Evolutionary conservation across 1,284 basidiomycete species (phyloP).

Genomic region (Fomitopsis betulina): DNA sequence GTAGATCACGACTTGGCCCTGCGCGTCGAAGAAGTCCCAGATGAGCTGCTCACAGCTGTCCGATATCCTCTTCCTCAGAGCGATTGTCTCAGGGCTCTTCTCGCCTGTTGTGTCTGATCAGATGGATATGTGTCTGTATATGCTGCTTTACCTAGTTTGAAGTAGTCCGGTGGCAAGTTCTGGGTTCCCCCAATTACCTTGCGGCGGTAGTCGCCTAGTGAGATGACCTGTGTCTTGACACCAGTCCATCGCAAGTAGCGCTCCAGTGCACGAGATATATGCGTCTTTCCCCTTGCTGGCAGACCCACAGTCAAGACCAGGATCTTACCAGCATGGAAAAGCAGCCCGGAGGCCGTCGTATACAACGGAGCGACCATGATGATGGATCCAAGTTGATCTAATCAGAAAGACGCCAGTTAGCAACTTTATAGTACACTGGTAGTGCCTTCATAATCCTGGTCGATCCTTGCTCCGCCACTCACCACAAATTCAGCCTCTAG

Average conservation of each 20-base stretch:
- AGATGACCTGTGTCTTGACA: constrained; percentile 92
- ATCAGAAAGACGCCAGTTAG: background rate
- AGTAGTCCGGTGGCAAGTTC: constrained; percentile 90
- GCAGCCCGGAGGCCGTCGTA: constrained; percentile 77
- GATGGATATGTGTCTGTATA: background rate
- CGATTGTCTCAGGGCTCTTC: constrained; percentile 76
- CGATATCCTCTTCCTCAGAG: constrained; percentile 69
- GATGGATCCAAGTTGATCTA: background rate
- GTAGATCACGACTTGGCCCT: constrained; percentile 97
- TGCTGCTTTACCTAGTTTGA: constrained; percentile 58
- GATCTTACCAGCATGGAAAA: constrained; percentile 95
- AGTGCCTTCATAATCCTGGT: too few species aligned
- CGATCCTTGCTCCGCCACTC: too few species aligned
- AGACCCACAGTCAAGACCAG: constrained; percentile 89
- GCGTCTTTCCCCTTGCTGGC: constrained; percentile 93
- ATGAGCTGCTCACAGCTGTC: constrained; percentile 85
- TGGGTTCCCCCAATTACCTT: constrained; percentile 87
- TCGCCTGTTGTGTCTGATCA: constrained; percentile 39
- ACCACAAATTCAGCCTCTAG: too few species aligned
- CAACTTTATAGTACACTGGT: background rate
- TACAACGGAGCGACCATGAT: constrained; percentile 85
- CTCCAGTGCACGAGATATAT: constrained; percentile 92
- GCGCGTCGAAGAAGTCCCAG: constrained; percentile 82
- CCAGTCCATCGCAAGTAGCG: constrained; percentile 98
- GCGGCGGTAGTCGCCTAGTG: constrained; percentile 91